phyloP scores from a whole-genome alignment of 371 early-diverging fungal species.

The Nematocida minor region DNA sequence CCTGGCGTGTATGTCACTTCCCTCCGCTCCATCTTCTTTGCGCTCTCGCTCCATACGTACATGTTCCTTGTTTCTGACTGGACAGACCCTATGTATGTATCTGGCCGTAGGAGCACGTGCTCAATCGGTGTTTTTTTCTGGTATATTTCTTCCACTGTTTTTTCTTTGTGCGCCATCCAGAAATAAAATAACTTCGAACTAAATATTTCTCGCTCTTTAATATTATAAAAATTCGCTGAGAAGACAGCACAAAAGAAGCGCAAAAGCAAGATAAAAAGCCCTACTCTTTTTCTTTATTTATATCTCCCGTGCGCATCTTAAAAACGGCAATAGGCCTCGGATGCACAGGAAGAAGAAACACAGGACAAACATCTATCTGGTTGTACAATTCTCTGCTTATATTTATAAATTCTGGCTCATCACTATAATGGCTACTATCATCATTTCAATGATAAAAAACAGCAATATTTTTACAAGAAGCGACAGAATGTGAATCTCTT shows the following conservation, averaged over 20 bases:
- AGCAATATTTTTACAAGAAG: background rate
- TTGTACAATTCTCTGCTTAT: background rate
- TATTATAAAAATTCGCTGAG: too few relatives aligned
- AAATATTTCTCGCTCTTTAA: background rate
- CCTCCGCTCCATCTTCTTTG: slow-evolving; percentile 68
- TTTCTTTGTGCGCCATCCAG: slow-evolving; percentile 38
- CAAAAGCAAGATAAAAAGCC: background rate
- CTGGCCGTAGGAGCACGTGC: slow-evolving; percentile 92
- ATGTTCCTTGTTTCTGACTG: slow-evolving; percentile 75
- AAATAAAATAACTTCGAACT: slow-evolving; percentile 25
- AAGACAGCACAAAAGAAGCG: background rate
- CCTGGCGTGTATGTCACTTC: slow-evolving; percentile 84
- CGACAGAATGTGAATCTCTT: background rate
- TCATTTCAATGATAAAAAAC: background rate
- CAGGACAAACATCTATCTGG: background rate
- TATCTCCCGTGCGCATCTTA: background rate
- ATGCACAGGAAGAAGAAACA: background rate
- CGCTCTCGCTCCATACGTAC: slow-evolving; percentile 73
- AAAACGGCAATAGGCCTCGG: background rate
- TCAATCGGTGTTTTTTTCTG: slow-evolving; percentile 95
- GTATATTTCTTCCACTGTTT: slow-evolving; percentile 82
- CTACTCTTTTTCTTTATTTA: background rate
- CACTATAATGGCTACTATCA: background rate
- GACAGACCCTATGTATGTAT: slow-evolving; percentile 94
- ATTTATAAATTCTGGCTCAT: background rate